Percentiles rank a stretch among this genome's conserved stretches.
phyloP scores from a whole-genome alignment of 1,284 basidiomycete genomes.

The Puccinia novopanici region DNA sequence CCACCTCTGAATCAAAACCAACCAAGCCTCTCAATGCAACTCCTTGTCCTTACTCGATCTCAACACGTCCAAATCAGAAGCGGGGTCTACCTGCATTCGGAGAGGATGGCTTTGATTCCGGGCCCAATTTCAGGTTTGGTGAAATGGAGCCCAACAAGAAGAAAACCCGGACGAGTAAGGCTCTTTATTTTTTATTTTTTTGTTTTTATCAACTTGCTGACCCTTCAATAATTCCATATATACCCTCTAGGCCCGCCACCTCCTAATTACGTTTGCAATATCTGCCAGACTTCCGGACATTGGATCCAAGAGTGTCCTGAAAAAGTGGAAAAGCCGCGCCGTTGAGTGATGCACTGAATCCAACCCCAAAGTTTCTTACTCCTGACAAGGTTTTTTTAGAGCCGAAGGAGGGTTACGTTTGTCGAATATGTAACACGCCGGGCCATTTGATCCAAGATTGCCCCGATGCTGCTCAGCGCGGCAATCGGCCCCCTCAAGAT shows the following conservation, averaged over 20 bases:
- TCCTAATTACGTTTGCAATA: constrained; percentile 79
- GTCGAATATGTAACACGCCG: constrained; percentile 80
- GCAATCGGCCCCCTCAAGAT: constrained; percentile 58
- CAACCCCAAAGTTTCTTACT: not conserved
- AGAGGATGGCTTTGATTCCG: constrained; percentile 33
- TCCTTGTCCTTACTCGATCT: constrained; percentile 66
- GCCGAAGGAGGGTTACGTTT: constrained; percentile 78
- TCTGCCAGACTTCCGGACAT: constrained; percentile 67
- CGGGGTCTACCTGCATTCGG: not conserved
- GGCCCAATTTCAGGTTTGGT: constrained; percentile 42
- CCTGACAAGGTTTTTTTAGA: constrained; percentile 56
- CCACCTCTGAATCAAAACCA: constrained; percentile 59
- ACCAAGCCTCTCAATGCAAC: constrained; percentile 70
- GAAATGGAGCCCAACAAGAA: constrained; percentile 46
- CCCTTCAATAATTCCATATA: not conserved
- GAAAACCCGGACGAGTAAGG: constrained; percentile 29
- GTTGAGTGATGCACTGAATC: constrained; percentile 15
- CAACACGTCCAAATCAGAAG: constrained; percentile 26
- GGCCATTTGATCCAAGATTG: constrained; percentile 83
- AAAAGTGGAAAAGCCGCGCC: constrained; percentile 52
- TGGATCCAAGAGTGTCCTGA: constrained; percentile 54
- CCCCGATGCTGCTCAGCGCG: constrained; percentile 65
- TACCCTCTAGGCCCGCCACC: constrained; percentile 59
- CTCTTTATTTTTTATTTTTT: too few species aligned
- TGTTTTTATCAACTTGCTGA: too few species aligned